phyloP scores from a whole-genome alignment of 257 asterid genomes.

The Cruciata laevipes region DNA sequence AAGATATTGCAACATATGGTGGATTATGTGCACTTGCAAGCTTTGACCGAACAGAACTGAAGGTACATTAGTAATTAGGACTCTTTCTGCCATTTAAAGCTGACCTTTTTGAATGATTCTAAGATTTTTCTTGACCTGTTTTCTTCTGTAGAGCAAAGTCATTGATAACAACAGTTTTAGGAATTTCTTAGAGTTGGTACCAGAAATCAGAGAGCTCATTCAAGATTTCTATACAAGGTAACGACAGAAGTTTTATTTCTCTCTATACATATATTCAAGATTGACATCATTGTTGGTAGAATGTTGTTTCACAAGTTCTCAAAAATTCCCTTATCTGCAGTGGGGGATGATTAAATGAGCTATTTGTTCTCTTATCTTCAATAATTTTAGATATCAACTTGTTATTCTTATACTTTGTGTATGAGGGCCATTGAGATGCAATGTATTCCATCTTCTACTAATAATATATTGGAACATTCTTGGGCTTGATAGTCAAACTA shows the following conservation, averaged over 20 bases:
- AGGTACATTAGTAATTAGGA: conserved; percentile 35
- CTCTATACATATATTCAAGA: not conserved
- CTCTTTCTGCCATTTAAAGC: not conserved
- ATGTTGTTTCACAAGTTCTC: not conserved
- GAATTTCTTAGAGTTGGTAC: conserved; percentile 90
- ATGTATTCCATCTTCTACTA: too few species aligned
- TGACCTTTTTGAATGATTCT: conserved; percentile 5
- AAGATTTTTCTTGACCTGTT: conserved; percentile 13
- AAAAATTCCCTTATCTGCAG: not conserved
- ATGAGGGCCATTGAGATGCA: too few species aligned
- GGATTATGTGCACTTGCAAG: conserved; percentile 98
- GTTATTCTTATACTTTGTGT: too few species aligned
- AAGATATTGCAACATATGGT: conserved; percentile 97
- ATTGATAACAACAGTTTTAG: conserved; percentile 80
- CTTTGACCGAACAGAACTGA: conserved; percentile 88
- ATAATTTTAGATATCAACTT: too few species aligned
- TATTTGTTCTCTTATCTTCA: too few species aligned
- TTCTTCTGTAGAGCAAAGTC: conserved; percentile 81
- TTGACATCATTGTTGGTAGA: not conserved
- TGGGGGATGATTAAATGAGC: too few species aligned
- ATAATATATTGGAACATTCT: too few species aligned
- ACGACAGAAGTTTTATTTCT: not conserved
- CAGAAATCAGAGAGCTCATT: conserved; percentile 89
- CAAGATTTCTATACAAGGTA: conserved; percentile 95
- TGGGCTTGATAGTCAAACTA: too few species aligned